phyloP scores from a whole-genome alignment of 2,329 filamentous ascomycete species.

The Xylaria polymorpha region DNA sequence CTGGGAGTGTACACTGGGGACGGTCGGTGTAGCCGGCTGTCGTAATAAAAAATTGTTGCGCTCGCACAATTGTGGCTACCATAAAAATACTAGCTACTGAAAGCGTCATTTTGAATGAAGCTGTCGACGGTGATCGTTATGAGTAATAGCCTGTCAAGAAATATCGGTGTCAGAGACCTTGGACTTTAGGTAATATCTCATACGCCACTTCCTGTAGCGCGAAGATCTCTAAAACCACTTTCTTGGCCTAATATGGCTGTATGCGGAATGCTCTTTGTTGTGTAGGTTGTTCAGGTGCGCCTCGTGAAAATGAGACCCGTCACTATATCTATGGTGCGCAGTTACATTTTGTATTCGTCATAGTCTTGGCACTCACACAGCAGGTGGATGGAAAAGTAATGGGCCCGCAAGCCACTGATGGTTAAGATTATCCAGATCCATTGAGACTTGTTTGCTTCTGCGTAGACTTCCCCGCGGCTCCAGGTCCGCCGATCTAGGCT shows the following conservation, averaged over 20 bases:
- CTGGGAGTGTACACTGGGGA: not conserved
- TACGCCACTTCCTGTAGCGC: not conserved
- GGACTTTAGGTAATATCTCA: not conserved
- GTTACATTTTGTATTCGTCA: too few species aligned
- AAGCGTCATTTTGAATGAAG: not conserved
- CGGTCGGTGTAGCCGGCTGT: not conserved
- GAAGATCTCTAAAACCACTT: not conserved
- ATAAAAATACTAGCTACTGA: not conserved
- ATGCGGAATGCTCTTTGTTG: too few species aligned
- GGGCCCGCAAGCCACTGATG: not conserved
- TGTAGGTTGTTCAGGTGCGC: too few species aligned
- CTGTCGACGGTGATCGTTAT: too few species aligned
- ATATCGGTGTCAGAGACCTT: not conserved
- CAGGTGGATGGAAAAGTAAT: too few species aligned
- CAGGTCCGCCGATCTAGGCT: not conserved
- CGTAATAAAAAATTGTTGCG: not conserved
- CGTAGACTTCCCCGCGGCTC: not conserved
- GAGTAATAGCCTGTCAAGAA: not conserved
- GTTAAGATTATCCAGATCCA: not conserved
- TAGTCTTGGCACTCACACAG: too few species aligned
- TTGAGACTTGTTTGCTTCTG: not conserved
- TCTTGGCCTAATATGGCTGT: too few species aligned
- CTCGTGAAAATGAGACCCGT: too few species aligned
- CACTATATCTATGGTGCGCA: too few species aligned
- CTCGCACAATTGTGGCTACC: not conserved